These are phyloP conservation scores for Arxiozyma bovina DNA, from an alignment of 1,139 yeast genomes.

Conservation along the genomic window DNA sequence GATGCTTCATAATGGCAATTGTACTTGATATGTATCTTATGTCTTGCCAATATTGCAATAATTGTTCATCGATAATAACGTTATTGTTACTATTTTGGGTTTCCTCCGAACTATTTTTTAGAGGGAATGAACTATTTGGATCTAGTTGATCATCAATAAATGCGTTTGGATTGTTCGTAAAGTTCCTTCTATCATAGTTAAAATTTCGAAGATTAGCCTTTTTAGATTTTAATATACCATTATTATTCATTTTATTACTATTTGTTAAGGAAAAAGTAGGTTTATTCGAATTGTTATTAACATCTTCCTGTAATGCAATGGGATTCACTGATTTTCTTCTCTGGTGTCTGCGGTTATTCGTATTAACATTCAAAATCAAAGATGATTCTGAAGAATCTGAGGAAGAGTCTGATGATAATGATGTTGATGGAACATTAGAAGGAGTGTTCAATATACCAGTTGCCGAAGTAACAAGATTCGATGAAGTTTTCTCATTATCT, in stretches of 20 bases:
- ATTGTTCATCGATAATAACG: constrained; percentile 17
- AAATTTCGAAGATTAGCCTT: not conserved
- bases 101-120: constrained; percentile 1
- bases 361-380: not conserved
- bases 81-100: not conserved
- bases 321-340: not conserved
- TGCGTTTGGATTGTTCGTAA: not conserved
- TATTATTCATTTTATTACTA: too few species aligned
- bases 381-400: not conserved
- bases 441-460: not conserved
- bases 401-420: not conserved
- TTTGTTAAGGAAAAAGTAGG: not conserved
- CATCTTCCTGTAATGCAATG: not conserved
- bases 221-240: too few species aligned
- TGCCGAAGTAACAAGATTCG: not conserved
- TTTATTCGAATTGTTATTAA: too few species aligned
- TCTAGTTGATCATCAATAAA: constrained; percentile 1
- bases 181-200: not conserved
- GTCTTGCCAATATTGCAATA: constrained; percentile 22
- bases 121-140: not conserved
- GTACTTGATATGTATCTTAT: constrained; percentile 21
- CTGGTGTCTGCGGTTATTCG: not conserved
- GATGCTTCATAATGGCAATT: constrained; percentile 20
- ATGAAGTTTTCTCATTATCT: not conserved
- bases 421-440: not conserved